Percentiles rank a stretch among this genome's conserved stretches.
Evolutionary conservation across 2,329 filamentous ascomycete genomes (phyloP).

Genomic region (Trichoderma atrobrunneum): DNA sequence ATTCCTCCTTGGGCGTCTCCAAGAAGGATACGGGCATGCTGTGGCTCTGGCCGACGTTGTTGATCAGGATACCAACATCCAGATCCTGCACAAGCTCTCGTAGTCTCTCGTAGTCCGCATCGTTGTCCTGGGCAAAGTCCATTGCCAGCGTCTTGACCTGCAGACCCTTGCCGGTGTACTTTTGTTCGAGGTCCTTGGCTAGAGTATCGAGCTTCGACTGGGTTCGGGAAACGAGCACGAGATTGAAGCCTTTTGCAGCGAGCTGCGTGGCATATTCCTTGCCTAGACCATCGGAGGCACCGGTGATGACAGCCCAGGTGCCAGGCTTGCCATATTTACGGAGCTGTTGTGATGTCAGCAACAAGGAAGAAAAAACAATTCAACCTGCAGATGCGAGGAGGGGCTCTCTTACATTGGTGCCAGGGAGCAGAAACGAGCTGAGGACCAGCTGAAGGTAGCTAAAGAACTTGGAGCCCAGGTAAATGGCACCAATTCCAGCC

Average conservation of each 20-base stretch:
- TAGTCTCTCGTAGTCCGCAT: constrained; percentile 75
- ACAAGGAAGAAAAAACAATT: background rate
- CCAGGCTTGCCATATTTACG: constrained; percentile 87
- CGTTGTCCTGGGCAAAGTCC: constrained; percentile 81
- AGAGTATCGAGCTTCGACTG: constrained; percentile 81
- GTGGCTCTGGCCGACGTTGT: constrained; percentile 96
- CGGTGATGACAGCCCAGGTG: constrained; percentile 91
- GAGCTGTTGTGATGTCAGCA: constrained; percentile 49
- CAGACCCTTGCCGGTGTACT: constrained; percentile 59
- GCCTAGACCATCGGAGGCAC: constrained; percentile 92
- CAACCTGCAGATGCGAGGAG: background rate
- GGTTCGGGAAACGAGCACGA: constrained; percentile 94
- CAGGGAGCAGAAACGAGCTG: constrained; percentile 65
- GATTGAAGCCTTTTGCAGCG: constrained; percentile 87
- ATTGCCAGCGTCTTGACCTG: constrained; percentile 80
- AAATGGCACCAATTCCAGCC: constrained; percentile 57
- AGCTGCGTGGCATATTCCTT: constrained; percentile 94
- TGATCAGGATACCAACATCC: constrained; percentile 84
- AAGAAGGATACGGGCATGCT: constrained; percentile 87
- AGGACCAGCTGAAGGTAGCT: constrained; percentile 61
- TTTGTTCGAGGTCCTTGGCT: constrained; percentile 68
- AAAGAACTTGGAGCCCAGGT: constrained; percentile 53
- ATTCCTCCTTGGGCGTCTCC: constrained; percentile 73
- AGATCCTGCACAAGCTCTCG: constrained; percentile 66
- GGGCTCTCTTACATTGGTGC: constrained; percentile 52